Percentiles rank a stretch among this genome's conserved stretches.
Conservation (phyloP, 805 yeast genomes). For the Deakozyma indianensis region DNA sequence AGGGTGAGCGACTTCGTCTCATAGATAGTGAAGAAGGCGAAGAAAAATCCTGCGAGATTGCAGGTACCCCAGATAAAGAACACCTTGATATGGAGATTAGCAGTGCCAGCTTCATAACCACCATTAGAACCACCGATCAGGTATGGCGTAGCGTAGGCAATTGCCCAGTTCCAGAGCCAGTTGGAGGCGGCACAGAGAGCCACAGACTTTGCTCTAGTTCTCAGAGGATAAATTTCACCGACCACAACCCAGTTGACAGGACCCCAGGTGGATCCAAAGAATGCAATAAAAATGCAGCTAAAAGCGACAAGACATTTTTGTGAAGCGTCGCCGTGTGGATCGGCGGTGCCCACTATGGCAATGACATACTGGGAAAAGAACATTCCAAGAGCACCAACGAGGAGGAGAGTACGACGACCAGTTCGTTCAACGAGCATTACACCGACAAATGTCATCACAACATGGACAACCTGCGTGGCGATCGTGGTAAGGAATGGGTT, state of each 20-base stretch:
- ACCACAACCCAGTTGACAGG: constrained; percentile 58
- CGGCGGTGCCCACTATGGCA: constrained; percentile 46
- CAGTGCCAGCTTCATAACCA: too few species aligned
- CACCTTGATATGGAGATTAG: too few species aligned
- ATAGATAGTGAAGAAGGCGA: constrained; percentile 9
- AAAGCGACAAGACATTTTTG: constrained; percentile 38
- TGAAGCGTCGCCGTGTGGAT: constrained; percentile 23
- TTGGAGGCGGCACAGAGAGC: constrained; percentile 61
- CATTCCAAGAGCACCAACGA: constrained; percentile 71
- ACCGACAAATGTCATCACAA: constrained; percentile 70
- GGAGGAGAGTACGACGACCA: constrained; percentile 60
- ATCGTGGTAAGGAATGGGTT: constrained; percentile 55
- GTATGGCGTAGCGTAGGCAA: constrained; percentile 61
- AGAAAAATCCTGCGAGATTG: too few species aligned
- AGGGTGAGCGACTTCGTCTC: constrained; percentile 59
- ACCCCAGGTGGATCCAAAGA: constrained; percentile 78
- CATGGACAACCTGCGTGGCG: constrained; percentile 46
- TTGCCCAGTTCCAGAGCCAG: constrained; percentile 67
- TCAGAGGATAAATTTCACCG: too few species aligned
- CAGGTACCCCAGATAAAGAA: too few species aligned
- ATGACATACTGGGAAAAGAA: constrained; percentile 45
- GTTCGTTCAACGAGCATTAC: constrained; percentile 59
- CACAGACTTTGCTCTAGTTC: constrained; percentile 62
- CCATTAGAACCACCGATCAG: too few species aligned
- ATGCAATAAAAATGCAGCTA: constrained; percentile 47